Conservation (phyloP, 1,139 yeast genomes). For the Nakaseomyces glabratus region DNA sequence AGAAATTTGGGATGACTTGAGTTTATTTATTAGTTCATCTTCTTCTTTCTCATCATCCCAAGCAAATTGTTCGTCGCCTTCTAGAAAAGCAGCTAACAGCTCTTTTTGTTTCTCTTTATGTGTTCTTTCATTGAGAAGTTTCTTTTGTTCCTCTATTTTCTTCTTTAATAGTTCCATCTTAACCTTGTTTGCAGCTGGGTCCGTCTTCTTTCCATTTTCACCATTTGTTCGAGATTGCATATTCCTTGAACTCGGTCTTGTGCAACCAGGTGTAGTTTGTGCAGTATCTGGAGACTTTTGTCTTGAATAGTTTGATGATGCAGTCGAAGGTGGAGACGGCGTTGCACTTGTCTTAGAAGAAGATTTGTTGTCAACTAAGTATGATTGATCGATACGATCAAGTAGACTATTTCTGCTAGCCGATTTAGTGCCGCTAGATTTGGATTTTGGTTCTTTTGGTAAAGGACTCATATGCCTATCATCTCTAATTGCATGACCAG, state of each 20-base stretch:
- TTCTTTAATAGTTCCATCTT: constrained; percentile 19
- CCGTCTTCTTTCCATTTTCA: constrained; percentile 6
- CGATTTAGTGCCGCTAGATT: neutral
- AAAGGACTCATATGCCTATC: no score
- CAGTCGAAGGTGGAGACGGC: neutral
- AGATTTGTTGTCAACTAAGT: neutral
- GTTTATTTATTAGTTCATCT: constrained; percentile 8
- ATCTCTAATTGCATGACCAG: no score
- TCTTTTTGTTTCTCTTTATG: constrained; percentile 25
- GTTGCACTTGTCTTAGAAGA: neutral
- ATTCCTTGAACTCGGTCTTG: constrained; percentile 9
- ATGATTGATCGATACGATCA: constrained; percentile 2
- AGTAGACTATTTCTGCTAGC: neutral
- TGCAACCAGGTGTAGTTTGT: constrained; percentile 6
- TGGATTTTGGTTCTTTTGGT: neutral
- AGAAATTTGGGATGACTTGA: neutral
- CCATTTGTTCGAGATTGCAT: constrained; percentile 1
- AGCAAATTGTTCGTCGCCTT: constrained; percentile 20
- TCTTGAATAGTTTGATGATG: neutral
- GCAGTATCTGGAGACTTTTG: constrained; percentile 3
- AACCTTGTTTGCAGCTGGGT: neutral
- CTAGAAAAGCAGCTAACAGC: constrained; percentile 24
- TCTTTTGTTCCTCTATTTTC: constrained; percentile 27
- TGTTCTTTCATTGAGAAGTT: constrained; percentile 17
- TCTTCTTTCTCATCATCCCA: constrained; percentile 27